Evolutionary conservation across 306 rosid genomes (phyloP), one percentile per base, ranked within the genome.

Genomic region (Gynostemma pentaphyllum): DNA sequence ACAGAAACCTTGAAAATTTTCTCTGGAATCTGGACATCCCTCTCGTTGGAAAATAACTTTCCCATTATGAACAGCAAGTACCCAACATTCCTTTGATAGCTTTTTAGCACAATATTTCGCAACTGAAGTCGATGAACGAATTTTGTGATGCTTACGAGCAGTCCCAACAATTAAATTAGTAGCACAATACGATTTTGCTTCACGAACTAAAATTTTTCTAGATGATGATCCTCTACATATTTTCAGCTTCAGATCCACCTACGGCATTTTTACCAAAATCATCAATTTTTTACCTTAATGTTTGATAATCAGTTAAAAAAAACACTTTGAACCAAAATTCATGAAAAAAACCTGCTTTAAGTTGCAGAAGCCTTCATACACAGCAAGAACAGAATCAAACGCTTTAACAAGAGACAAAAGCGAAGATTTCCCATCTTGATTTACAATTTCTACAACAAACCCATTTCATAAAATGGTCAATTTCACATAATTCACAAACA

Each of bases 351-450:
- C 99, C 99, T 94, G 99, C 37, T 84, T 94, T 77, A 94, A 79
- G 76, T 84, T 86, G 73, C 99, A 94, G 87, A 88, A 94, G 51
- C 99, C 97, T 81, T 94, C 95, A 49, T 88, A 94, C 46, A 86
- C 95, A 45, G 85, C 83, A 61, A 94, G 86, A 68, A 88, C 99
- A 84, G 99, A 79, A 78, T 94, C 95, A 70, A 94, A 94, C 14
- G 99, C 84, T 62, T 85, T 88, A 54, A 89, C 90, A 69, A 88
- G 87, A 47, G 97, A 86, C 65, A 94, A 89, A 71, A 88, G 78
- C 45, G 97, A 79, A 15, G 95, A 80, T 73, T 88, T 94, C 23
- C 91, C 97, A 71, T 86, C 85, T 70, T 66, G 80, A 77, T 88
- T 82, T 51, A 86, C 81, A 68, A 80, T 78, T 76, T 86, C 99